Base-by-base conservation (phyloP, 192 early-diverging fungal genomes). In the Umbelopsis vinacea region DNA sequence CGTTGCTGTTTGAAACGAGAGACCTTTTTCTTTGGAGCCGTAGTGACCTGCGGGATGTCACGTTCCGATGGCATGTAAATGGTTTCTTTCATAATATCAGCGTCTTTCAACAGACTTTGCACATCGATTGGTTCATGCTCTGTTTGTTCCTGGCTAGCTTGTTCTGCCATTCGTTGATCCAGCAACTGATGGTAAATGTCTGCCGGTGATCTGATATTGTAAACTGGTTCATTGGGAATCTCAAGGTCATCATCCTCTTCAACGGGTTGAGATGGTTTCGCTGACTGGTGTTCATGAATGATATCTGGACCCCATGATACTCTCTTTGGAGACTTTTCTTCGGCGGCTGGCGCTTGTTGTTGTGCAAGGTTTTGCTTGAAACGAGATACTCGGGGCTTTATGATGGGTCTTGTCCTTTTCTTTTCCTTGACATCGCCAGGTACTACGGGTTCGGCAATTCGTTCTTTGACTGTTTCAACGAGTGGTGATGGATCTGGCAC, bases 321-420 rank as follows among this genome's bases (percentile, higher is more conserved):
- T 24, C 9, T 70, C n/a, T 70, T 46, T 35, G 29, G 69, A 0
- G 50, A 26, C 22, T 52, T 52, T 35, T 12, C 26, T n/a, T 70
- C 57, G 33, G 21, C 66, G 9, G 43, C 22, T 43, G 74, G 15
- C 2, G 60, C 7, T 19, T 69, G 70, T 38, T 72, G 81, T 67
- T 67, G 73, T 14, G 57, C 50, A 26, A 63, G 67, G 52, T 70
- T 71, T 29, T 78, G 63, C 46, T 74, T 79, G 48, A 75, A 74
- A 1, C 76, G 71, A 22, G 80, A 77, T 23, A 77, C 77, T 26
- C 76, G 74, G 43, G 80, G 68, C 26, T 81, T 81, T 33, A 35
- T 66, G 8, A 66, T 43, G 3, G 76, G 19, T 0, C 40, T 11
- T 14, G 45, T 1, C 3, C 52, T 40, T 29, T 10, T 29, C 15